These are phyloP conservation scores for Leccinum boreale DNA, from an alignment of 768 basidiomycete genomes.

Conservation along the genomic window DNA sequence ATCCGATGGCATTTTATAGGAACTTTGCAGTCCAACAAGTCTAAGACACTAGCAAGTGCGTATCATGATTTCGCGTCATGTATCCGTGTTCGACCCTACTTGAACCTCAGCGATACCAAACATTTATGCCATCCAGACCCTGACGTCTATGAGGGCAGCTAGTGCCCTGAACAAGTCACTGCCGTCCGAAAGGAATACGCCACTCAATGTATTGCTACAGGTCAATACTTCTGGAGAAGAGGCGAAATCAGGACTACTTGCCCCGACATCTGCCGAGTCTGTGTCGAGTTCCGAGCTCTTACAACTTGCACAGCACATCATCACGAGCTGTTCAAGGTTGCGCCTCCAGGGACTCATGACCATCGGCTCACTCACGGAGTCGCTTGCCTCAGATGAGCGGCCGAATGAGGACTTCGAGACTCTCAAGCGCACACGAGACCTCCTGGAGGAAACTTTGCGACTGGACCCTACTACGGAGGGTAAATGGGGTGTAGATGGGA, in stretches of 20 bases:
- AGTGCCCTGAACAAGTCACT: constrained; percentile 74
- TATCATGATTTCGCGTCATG: constrained; percentile 4
- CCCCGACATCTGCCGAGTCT: constrained; percentile 41
- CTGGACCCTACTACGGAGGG: constrained; percentile 19
- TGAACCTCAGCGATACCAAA: constrained; percentile 72
- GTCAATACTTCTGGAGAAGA: constrained; percentile 96
- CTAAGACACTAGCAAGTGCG: constrained; percentile 80
- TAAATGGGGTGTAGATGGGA: constrained; percentile 50
- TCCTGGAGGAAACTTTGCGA: constrained; percentile 47
- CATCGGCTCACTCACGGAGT: constrained; percentile 81
- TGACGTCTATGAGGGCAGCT: constrained; percentile 80
- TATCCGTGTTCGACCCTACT: constrained; percentile 5
- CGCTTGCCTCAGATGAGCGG: constrained; percentile 42
- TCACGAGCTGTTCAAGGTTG: constrained; percentile 70
- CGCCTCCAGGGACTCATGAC: constrained; percentile 91
- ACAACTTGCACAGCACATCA: constrained; percentile 66
- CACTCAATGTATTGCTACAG: constrained; percentile 84
- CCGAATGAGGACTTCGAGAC: constrained; percentile 73
- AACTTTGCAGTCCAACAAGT: constrained; percentile 89
- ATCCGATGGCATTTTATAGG: constrained; percentile 99
- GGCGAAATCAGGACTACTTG: constrained; percentile 80
- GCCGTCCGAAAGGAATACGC: constrained; percentile 47
- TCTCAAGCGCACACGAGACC: constrained; percentile 61
- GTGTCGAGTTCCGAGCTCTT: constrained; percentile 48
- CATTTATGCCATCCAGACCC: constrained; percentile 81